A percentile compares a stretch with the other conserved stretches of the same genome.
Conservation (phyloP, 306 rosid genomes). For the Inga laurina region DNA sequence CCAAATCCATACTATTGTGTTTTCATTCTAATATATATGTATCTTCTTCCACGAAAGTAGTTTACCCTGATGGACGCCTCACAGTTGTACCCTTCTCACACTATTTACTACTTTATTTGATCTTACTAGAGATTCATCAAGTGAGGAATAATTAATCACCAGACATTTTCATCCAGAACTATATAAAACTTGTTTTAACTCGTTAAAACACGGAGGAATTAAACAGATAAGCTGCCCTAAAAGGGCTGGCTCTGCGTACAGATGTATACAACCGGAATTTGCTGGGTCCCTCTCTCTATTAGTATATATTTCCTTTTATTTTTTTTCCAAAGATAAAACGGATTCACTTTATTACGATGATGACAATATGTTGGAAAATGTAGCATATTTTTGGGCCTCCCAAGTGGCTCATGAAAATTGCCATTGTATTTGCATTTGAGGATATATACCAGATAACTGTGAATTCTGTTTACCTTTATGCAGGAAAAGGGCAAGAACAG, state of each 20-base stretch:
- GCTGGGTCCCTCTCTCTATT: not conserved
- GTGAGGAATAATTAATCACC: not conserved
- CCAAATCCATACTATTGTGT: not conserved
- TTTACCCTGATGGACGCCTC: not conserved
- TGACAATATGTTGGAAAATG: slow-evolving; percentile 28
- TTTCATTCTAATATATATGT: not conserved
- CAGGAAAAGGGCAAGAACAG: not conserved
- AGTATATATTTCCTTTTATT: not conserved
- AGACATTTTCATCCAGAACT: not conserved
- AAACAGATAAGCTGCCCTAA: not conserved
- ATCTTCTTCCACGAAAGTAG: not conserved
- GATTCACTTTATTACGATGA: slow-evolving; percentile 28
- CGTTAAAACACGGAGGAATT: not conserved
- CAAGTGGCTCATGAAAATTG: not conserved
- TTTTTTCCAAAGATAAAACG: slow-evolving; percentile 27
- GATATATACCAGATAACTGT: not conserved
- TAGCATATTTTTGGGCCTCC: slow-evolving; percentile 19
- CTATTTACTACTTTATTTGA: not conserved
- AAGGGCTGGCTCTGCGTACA: not conserved
- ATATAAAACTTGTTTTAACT: not conserved
- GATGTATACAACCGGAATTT: not conserved
- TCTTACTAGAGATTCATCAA: not conserved
- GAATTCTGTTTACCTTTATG: not conserved
- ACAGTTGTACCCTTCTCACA: not conserved
- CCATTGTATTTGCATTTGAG: not conserved